Conservation (phyloP, 2,329 filamentous ascomycete species). For the Dactylellina leptospora region DNA sequence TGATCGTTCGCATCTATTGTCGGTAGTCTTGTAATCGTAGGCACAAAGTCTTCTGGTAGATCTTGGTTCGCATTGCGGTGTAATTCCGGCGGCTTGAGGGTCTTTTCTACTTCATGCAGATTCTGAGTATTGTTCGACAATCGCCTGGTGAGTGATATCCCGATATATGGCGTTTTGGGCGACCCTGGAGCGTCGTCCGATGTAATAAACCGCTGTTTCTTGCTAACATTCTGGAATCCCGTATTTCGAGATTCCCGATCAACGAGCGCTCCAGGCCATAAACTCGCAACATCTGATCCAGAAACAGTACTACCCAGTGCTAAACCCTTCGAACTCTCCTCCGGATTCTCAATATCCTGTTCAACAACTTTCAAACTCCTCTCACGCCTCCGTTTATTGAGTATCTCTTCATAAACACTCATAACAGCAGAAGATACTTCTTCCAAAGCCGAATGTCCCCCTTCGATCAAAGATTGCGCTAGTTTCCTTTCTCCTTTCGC, state of each 20-base stretch:
- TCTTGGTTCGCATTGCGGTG: background rate
- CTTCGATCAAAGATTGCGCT: background rate
- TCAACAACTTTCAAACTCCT: background rate
- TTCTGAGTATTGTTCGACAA: background rate
- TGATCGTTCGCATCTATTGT: background rate
- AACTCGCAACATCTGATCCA: too few species aligned
- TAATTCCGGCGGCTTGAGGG: background rate
- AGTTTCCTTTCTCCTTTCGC: slow-evolving; percentile 5
- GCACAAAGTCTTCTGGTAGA: background rate
- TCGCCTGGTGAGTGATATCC: background rate
- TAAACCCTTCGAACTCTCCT: background rate
- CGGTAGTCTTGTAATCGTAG: too few species aligned
- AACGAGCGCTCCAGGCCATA: background rate
- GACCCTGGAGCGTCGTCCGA: background rate
- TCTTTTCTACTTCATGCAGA: background rate
- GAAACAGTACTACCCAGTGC: background rate
- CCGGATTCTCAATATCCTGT: background rate
- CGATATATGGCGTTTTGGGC: background rate
- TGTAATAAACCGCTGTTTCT: background rate
- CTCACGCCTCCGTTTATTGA: slow-evolving; percentile 11
- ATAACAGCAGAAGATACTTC: slow-evolving; percentile 14
- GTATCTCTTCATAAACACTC: slow-evolving; percentile 21
- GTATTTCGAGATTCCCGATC: background rate
- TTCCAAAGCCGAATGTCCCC: slow-evolving; percentile 2
- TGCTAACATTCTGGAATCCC: background rate